Percentiles rank a stretch among this genome's conserved stretches.
phyloP scores from a whole-genome alignment of 345 rosid genomes.

The Adansonia digitata region DNA sequence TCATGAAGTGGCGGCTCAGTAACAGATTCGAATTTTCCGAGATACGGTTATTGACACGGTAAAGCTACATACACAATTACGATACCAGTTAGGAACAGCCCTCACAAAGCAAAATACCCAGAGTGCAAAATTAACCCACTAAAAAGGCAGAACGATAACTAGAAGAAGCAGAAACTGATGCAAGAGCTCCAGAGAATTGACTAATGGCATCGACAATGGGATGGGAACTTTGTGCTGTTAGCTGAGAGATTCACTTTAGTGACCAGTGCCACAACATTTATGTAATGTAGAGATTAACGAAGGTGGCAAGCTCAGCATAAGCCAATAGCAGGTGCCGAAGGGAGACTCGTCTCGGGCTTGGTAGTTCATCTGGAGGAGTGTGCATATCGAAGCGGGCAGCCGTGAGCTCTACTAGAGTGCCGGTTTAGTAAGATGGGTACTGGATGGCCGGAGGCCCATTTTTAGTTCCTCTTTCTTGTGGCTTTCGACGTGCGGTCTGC shows the following conservation, averaged over 20 bases:
- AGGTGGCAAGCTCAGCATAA: not conserved
- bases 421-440: not conserved
- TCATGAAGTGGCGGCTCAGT: not conserved
- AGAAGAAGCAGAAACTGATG: not conserved
- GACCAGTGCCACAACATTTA: not conserved
- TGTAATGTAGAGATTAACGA: not conserved
- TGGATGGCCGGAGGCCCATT: not conserved
- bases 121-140: not conserved
- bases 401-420: not conserved
- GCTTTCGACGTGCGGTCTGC: not conserved
- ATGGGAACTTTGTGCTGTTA: not conserved
- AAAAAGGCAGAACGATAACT: not conserved
- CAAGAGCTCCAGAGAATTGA: not conserved
- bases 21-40: not conserved
- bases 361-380: no score
- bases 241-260: not conserved
- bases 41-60: not conserved
- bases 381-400: not conserved
- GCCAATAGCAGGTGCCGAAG: not conserved
- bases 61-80: not conserved
- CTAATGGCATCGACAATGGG: not conserved
- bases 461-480: not conserved
- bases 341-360: not conserved
- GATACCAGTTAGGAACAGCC: not conserved
- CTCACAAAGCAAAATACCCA: not conserved